Evolutionary conservation across 192 early-diverging fungal genomes (phyloP), one percentile per base, ranked within the genome.

Genomic region (Umbelopsis ramanniana): DNA sequence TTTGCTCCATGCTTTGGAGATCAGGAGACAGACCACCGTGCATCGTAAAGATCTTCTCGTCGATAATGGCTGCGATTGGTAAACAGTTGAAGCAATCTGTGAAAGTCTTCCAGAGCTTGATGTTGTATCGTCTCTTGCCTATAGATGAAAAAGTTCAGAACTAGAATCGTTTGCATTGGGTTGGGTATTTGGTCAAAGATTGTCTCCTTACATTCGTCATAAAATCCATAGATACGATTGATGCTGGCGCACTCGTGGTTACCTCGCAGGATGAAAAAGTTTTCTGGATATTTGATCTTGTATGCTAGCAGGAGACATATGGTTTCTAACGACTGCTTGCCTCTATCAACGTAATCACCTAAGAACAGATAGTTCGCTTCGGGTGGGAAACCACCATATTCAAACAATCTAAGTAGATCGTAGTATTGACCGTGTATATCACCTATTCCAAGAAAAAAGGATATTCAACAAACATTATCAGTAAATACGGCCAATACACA

Each of bases 201-300:
- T 45, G 4, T 21, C 37, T 12, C 57, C 86, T 79, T 82, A 96
- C 97, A 96, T 81, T 98, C 97, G 79, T 98, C 93, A 81, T 97
- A 98, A 83, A 98, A 98, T 37, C 97, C 97, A 80, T 98, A 98
- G 75, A 98, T 97, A 72, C 78, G 68, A 43, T 79, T 79, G 37
- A 79, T 79, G 77, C 93, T 94, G 8, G 97, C 97, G 75, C 94
- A 95, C 82, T 99, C 97, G 82, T 99, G 97, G 84, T 99, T 99
- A 60, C 97, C 97, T 76, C 97, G 90, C 72, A 99, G 86, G 75
- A 99, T 95, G 87, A 99, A 99, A 80, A 99, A 99, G 89, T 99
- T 99, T 72, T 97, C 97, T 3, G 96, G 97, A 82, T 94, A 99
- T 87, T 99, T 99, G 89, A 99, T 99, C 81, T 99, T 98, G 89